phyloP scores from a whole-genome alignment of 306 rosid genomes.

The Lathyrus sativus region DNA sequence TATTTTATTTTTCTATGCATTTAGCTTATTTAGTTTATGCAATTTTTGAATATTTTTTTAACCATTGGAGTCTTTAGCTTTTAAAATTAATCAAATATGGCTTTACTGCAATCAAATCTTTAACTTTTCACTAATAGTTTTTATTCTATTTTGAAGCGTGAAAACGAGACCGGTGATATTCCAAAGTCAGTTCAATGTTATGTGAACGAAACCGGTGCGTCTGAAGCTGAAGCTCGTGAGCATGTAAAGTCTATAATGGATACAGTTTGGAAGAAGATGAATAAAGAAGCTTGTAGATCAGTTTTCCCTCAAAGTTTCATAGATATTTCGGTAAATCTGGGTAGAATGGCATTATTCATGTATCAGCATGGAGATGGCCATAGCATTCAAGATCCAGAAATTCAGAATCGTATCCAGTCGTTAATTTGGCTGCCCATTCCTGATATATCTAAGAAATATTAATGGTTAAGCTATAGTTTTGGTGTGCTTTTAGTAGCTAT shows the following conservation, averaged over 20 bases:
- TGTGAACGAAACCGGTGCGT: conserved; percentile 10
- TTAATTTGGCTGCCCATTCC: not conserved
- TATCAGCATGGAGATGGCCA: conserved; percentile 30
- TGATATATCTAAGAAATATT: not conserved
- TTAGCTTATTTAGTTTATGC: no score
- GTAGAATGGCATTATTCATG: conserved; percentile 30
- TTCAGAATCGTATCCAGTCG: not conserved
- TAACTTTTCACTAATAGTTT: not conserved
- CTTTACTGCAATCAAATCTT: not conserved
- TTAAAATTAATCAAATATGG: not conserved
- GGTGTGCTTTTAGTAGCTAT: no score
- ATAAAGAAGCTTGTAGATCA: not conserved
- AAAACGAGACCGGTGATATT: conserved; percentile 7
- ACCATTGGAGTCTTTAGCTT: no score
- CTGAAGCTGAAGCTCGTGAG: conserved; percentile 29
- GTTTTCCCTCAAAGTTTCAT: conserved; percentile 10
- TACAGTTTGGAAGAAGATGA: conserved; percentile 7
- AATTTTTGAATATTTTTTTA: no score
- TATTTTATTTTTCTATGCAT: no score
- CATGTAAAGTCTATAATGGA: conserved; percentile 16
- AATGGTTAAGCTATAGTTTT: not conserved
- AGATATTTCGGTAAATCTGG: not conserved
- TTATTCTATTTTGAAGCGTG: not conserved
- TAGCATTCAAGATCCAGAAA: conserved; percentile 12
- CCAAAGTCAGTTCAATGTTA: conserved; percentile 42